phyloP scores from a whole-genome alignment of 108 stramenopile genomes.

The Discostella pseudostelligera region DNA sequence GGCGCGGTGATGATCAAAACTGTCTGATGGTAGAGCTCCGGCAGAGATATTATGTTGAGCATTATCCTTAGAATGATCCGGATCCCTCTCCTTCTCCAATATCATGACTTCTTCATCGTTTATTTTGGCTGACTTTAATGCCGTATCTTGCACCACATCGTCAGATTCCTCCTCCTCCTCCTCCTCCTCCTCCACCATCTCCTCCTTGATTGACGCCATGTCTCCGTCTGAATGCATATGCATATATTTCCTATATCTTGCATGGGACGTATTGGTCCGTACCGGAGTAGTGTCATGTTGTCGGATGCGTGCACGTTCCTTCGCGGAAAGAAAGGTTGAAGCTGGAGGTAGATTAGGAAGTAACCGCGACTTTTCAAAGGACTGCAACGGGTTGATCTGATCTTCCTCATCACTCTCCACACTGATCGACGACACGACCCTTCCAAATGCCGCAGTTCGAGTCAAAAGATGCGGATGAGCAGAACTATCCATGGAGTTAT shows the following conservation, averaged over 20 bases:
- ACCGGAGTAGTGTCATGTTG: conserved; percentile 11
- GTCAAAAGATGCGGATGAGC: too few relatives aligned
- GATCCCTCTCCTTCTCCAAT: too few relatives aligned
- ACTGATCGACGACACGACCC: too few relatives aligned
- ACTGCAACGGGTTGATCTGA: not conserved
- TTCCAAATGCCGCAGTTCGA: too few relatives aligned
- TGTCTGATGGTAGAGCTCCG: too few relatives aligned
- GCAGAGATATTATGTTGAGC: too few relatives aligned
- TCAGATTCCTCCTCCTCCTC: not conserved
- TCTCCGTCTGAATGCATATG: not conserved
- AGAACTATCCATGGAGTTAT: too few relatives aligned
- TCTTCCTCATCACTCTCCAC: too few relatives aligned
- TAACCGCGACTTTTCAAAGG: not conserved
- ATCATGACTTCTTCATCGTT: too few relatives aligned
- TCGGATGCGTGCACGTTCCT: conserved; percentile 6
- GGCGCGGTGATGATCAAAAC: too few relatives aligned
- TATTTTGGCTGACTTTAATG: too few relatives aligned
- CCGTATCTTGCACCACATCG: not conserved
- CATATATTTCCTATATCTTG: not conserved
- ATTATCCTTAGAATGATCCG: too few relatives aligned
- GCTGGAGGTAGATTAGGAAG: conserved; percentile 11
- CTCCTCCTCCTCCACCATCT: not conserved
- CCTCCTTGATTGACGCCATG: conserved; percentile 7
- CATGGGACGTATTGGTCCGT: conserved; percentile 7
- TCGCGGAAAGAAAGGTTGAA: conserved; percentile 9